Evolutionary conservation across 2,329 filamentous ascomycete genomes (phyloP), one percentile per base, ranked within the genome.

Genomic region (Pseudogymnoascus sp.): DNA sequence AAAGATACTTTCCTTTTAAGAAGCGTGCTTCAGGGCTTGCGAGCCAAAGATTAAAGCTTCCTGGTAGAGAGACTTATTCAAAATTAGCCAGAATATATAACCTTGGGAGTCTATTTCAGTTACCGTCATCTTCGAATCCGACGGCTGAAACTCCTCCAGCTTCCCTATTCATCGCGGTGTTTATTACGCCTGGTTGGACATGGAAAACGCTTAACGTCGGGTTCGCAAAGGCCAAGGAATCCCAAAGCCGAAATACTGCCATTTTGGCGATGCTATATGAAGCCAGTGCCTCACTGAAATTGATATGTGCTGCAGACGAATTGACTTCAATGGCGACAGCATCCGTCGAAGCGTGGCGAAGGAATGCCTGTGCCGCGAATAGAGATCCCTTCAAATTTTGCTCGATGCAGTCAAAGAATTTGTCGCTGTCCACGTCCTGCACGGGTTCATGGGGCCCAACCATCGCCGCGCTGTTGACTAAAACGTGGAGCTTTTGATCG

Each of bases 1-100:
- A 81, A 0, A 81, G 66, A 20, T 77, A 76, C 54, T 76, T 77
- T 2, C 75, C 72, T 39, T 74, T 77, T 25, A 82, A 65, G 63
- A 82, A 81, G 5, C 64, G 66, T 0, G 79, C 78, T 63, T 82
- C 77, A 1, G 73, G 66, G 25, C 63, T 67, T 33, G 66, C 63
- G 3, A 66, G 61, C 67, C 67, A 70, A 43, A 68, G 60, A 43
- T 60, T 64, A 60, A 69, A 69, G 47, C 62, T 65, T 3, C 62
- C 64, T 16, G 65, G 63, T 1, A 66, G 66, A 64, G 58, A 68
- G 63, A 69, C 63, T 64, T 60, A 60, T 5, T 62, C 14, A 57
- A 62, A 60, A 43, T 69, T 57, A 67, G 63, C 57, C 63, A 47
- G 60, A 6, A 57, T 22, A 63, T 33, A 39, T 6, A 9, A 47